Percentiles rank a stretch among this genome's conserved stretches.
These are phyloP conservation scores for Vaccinium macrocarpon DNA, from an alignment of 148 eudicot genomes.

Conservation along the genomic window DNA sequence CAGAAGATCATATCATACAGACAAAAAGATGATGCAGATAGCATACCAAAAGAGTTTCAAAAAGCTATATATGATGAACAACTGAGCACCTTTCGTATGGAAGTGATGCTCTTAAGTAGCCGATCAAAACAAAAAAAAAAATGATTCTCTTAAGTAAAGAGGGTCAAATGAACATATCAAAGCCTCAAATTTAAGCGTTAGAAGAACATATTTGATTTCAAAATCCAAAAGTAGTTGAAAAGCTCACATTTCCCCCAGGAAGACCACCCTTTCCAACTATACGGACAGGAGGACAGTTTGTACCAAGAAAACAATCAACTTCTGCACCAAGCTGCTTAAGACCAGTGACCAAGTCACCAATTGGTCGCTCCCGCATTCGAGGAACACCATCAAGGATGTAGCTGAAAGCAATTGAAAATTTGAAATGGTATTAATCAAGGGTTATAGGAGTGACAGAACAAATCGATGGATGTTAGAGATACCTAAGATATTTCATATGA, in stretches of 20 bases:
- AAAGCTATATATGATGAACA: background rate
- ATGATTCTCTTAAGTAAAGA: background rate
- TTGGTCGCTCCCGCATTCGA: constrained; percentile 99
- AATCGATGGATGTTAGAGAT: background rate
- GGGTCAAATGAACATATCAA: background rate
- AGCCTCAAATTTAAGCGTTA: background rate
- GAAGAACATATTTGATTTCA: background rate
- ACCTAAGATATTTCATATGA: background rate
- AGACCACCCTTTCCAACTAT: constrained; percentile 89
- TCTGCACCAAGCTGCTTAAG: constrained; percentile 97
- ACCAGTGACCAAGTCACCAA: constrained; percentile 86
- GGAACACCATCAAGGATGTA: constrained; percentile 96
- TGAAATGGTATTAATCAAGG: background rate
- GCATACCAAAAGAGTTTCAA: background rate
- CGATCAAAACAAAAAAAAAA: no score
- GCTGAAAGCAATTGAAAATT: constrained; percentile 32
- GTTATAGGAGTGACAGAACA: background rate
- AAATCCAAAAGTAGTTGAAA: background rate
- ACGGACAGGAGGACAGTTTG: constrained; percentile 92
- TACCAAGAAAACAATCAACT: constrained; percentile 87
- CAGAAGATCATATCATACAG: background rate
- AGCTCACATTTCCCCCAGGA: constrained; percentile 85
- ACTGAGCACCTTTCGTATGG: background rate
- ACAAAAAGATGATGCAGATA: background rate
- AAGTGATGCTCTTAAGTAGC: background rate